Evolutionary conservation across 441 rosid genomes (phyloP), one percentile per base, ranked within the genome.

Genomic region (Adansonia madagascariensis): DNA sequence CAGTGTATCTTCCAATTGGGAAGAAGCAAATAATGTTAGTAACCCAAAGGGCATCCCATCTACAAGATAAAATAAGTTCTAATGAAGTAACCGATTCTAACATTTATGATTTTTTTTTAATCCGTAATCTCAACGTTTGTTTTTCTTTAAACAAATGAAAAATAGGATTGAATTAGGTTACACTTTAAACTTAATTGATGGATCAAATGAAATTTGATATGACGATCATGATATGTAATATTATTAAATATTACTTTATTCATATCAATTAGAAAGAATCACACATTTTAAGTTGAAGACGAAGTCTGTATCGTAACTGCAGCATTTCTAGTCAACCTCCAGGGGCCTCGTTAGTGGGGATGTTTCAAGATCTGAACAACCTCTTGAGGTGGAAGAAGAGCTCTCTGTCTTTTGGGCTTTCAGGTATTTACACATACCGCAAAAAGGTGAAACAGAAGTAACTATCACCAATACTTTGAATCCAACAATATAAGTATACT

Each of bases 311-410:
- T 6, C 59, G 35, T 71, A 31, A 10, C 59, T 59, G 22, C 22
- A 64, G 55, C 77, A 17, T 15, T 76, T 68, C 44, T 31, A 31
- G 39, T 31, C 39, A 31, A 31, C 39, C 39, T 1, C 39, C 71
- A 50, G 65, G 44, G 61, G 66, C 8, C 22, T 72, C 49, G 56
- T 8, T 66, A 22, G 80, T 67, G 78, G 76, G 76, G 46, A 49
- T 20, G 77, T n/a, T 43, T 49, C 64, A 57, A 71, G 49, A 47
- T 55, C 50, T 66, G 50, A 15, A 2, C 73, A n/a, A 11, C 73
- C 68, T 3, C 50, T 31, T 31, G 20, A 22, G 39, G 77, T 77
- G 77, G 46, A 46, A 41, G 82, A 56, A 41, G n/a, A 55, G 2
- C 39, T 31, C 39, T 31, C 44, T 44, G 6, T 31, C 44, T 49